Evolutionary conservation across 139 green algal genomes (phyloP), one percentile per base, ranked within the genome.

Genomic region (Astrephomene gubernaculifera): DNA sequence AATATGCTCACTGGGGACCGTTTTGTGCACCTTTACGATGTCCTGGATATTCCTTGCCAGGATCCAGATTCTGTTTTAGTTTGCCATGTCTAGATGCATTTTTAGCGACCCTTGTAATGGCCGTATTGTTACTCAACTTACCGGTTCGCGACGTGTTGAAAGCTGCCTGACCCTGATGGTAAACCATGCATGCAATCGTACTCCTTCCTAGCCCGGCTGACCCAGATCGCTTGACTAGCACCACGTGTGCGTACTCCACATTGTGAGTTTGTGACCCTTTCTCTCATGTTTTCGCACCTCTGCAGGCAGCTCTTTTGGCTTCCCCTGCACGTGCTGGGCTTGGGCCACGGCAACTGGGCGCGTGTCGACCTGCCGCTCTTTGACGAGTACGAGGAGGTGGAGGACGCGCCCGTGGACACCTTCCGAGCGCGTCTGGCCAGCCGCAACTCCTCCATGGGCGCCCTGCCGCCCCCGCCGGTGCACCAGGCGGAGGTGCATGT

Each of bases 401-500:
- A 86, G 31, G 79, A 78, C 2, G 35, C 45, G 8, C 79, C 79
- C 3, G 65, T 86, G 25, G 4, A 35, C 33, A 44, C 27, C 41
- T 78, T 86, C 29, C 45, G 79, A 0, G 79, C 79, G 19, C 24
- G 49, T 9, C 79, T 86, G 33, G 31, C 79, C 8, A 70, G 45
- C 49, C 79, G 79, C 65, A 86, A 78, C 49, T 49, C 79, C 49
- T 65, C 79, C 21, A 8, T 22, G 3, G 79, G 79, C 35, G 79
- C 41, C 10, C 65, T 78, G 65, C 65, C 79, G 25, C 79, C 79
- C 27, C 79, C 79, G 19, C 79, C 79, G 2, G 79, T 86, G 45
- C 36, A 86, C 10, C 6, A 33, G 17, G 79, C 45, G 6, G 64
- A 76, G 49, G 6, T 86, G 31, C 45, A 79, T 29, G 49, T 86